A percentile compares a stretch with the other conserved stretches of the same genome.
Evolutionary conservation across 805 yeast genomes (phyloP).

Genomic region (Candida arabinofermentans): DNA sequence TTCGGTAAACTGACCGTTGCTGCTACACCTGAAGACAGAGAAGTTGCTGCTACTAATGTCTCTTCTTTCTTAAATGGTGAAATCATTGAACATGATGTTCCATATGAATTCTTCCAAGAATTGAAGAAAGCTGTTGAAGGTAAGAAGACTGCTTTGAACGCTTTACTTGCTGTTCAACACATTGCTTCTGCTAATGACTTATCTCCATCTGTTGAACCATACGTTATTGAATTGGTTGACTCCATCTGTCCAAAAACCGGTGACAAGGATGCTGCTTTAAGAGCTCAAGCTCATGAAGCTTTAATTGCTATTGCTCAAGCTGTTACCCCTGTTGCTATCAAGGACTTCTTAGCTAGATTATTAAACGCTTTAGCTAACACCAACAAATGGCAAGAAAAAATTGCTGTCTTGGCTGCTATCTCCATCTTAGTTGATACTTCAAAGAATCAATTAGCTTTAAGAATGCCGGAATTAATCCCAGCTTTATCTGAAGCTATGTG

Average conservation of each 20-base stretch:
- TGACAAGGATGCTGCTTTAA: constrained; percentile 80
- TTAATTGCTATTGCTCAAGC: constrained; percentile 73
- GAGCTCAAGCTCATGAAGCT: constrained; percentile 72
- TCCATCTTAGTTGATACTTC: constrained; percentile 89
- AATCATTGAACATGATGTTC: constrained; percentile 97
- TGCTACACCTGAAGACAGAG: constrained; percentile 73
- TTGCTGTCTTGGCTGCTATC: constrained; percentile 80
- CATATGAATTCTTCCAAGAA: constrained; percentile 78
- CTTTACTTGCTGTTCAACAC: constrained; percentile 78
- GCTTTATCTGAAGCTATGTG: constrained; percentile 99
- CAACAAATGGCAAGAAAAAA: constrained; percentile 98
- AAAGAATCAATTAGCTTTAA: constrained; percentile 91
- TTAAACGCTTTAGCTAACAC: constrained; percentile 62
- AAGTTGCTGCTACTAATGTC: constrained; percentile 82
- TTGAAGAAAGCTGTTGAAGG: constrained; percentile 70
- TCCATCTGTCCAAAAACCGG: constrained; percentile 76
- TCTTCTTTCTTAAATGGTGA: constrained; percentile 93
- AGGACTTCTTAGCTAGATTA: constrained; percentile 81
- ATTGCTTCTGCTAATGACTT: constrained; percentile 77
- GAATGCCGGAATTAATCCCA: constrained; percentile 99
- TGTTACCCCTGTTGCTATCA: constrained; percentile 90
- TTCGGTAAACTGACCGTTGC: constrained; percentile 91
- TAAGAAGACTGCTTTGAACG: constrained; percentile 81
- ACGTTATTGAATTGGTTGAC: constrained; percentile 71
- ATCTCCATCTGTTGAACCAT: constrained; percentile 95